Percentiles rank a stretch among this genome's conserved stretches.
Evolutionary conservation across 176 grass and related monocot species (phyloP).

Genomic region (Cenchrus purpureus): DNA sequence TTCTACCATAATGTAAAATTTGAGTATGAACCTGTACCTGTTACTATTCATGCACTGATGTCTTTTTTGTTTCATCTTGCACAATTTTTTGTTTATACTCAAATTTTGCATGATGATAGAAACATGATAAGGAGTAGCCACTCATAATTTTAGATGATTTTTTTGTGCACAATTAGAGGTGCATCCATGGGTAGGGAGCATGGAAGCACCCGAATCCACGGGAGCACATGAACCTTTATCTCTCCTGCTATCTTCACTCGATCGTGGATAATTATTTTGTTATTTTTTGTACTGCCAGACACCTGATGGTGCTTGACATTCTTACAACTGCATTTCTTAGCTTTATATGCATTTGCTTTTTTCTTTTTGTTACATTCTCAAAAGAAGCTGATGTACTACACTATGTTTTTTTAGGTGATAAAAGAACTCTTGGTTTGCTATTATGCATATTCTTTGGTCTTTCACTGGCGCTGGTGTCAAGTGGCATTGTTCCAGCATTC

Average conservation of each 20-base stretch:
- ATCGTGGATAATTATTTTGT: not conserved
- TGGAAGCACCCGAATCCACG: no score
- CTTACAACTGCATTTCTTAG: slow-evolving; percentile 4
- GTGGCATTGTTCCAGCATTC: slow-evolving; percentile 76
- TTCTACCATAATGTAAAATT: no score
- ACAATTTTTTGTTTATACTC: no score
- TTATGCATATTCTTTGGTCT: slow-evolving; percentile 65
- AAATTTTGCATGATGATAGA: no score
- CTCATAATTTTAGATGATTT: no score
- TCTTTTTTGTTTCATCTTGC: no score
- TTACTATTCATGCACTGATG: no score
- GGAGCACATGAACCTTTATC: no score
- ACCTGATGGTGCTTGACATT: not conserved
- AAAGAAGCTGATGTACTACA: slow-evolving; percentile 41
- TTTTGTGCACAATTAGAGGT: no score
- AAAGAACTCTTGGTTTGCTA: slow-evolving; percentile 64
- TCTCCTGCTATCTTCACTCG: not conserved
- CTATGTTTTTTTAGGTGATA: slow-evolving; percentile 70
- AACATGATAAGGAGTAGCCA: no score
- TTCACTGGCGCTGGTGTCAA: slow-evolving; percentile 68
- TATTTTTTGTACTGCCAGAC: slow-evolving; percentile 8
- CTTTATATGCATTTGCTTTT: slow-evolving; percentile 42
- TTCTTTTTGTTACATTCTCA: slow-evolving; percentile 17
- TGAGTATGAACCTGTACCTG: no score
- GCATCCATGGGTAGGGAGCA: no score